Evolutionary conservation across 208 protist genomes (phyloP).

Genomic region (Crithidia bombi): DNA sequence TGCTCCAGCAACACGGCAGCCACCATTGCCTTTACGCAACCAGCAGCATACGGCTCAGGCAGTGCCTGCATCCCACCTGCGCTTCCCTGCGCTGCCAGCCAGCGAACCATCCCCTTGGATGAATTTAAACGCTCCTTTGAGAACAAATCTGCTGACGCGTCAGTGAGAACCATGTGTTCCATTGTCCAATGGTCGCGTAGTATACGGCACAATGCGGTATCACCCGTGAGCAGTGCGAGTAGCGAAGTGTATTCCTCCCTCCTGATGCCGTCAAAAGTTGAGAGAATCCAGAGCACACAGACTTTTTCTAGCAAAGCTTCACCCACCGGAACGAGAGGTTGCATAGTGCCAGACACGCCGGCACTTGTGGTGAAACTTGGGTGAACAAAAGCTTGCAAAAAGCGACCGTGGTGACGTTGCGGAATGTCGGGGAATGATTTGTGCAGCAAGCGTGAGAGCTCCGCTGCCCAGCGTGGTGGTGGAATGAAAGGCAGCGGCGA

Average conservation of each 20-base stretch:
- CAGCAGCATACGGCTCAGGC: constrained; percentile 75
- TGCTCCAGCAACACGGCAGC: constrained; percentile 76
- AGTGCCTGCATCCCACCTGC: constrained; percentile 39
- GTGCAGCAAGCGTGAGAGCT: constrained; percentile 69
- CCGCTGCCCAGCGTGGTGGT: constrained; percentile 83
- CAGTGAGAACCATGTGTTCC: constrained; percentile 87
- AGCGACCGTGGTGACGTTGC: constrained; percentile 53
- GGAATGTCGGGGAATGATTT: constrained; percentile 68
- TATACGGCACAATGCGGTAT: constrained; percentile 64
- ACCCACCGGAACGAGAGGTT: constrained; percentile 56
- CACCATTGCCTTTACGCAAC: constrained; percentile 74
- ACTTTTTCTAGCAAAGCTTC: constrained; percentile 58
- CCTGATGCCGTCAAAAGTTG: constrained; percentile 62
- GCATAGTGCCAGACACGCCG: constrained; percentile 65
- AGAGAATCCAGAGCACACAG: constrained; percentile 51
- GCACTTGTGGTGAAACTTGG: constrained; percentile 77
- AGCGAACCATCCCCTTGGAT: constrained; percentile 57
- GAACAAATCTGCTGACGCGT: constrained; percentile 73
- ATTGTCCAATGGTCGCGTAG: constrained; percentile 77
- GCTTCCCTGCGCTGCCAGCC: constrained; percentile 48
- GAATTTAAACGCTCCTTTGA: constrained; percentile 48
- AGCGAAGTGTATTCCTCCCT: constrained; percentile 63
- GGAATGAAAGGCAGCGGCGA: constrained; percentile 73
- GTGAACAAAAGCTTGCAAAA: constrained; percentile 85
- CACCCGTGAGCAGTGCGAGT: constrained; percentile 53